Conservation (phyloP, 768 basidiomycete genomes). For the Agaricus sinodeliciosus region DNA sequence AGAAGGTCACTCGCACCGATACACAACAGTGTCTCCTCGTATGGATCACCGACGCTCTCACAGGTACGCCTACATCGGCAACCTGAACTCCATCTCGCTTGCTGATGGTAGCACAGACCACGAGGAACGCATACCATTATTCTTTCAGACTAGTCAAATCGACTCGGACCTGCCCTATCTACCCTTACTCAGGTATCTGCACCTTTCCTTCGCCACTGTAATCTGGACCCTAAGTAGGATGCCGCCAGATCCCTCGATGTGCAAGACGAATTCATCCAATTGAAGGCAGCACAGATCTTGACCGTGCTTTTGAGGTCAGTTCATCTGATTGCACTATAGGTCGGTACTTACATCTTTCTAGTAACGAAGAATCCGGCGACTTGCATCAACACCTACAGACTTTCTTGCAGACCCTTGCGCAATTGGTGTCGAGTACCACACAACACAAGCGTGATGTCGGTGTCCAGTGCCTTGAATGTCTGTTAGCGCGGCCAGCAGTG, state of each 20-base stretch:
- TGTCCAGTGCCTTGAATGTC: constrained; percentile 84
- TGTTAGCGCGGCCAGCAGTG: constrained; percentile 76
- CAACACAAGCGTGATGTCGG: constrained; percentile 79
- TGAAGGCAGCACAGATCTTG: constrained; percentile 83
- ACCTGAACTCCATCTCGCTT: not conserved
- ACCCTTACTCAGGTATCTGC: constrained; percentile 64
- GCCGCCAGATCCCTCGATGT: constrained; percentile 63
- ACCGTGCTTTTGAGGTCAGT: constrained; percentile 75
- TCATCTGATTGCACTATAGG: not conserved
- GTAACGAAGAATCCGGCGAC: constrained; percentile 35
- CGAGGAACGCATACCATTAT: constrained; percentile 79
- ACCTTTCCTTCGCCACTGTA: not conserved
- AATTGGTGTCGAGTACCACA: constrained; percentile 52
- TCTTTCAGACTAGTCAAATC: constrained; percentile 50
- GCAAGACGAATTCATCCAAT: constrained; percentile 92
- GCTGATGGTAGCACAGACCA: constrained; percentile 48
- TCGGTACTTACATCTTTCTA: not conserved
- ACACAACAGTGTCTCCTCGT: constrained; percentile 85
- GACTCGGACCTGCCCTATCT: constrained; percentile 78
- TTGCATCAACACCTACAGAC: constrained; percentile 48
- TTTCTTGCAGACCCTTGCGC: constrained; percentile 53
- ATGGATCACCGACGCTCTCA: constrained; percentile 81
- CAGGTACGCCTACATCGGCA: constrained; percentile 40
- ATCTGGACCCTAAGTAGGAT: constrained; percentile 1
- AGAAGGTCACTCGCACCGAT: constrained; percentile 75